phyloP scores from a whole-genome alignment of 2,329 filamentous ascomycete genomes.

The Didymella segeticola region DNA sequence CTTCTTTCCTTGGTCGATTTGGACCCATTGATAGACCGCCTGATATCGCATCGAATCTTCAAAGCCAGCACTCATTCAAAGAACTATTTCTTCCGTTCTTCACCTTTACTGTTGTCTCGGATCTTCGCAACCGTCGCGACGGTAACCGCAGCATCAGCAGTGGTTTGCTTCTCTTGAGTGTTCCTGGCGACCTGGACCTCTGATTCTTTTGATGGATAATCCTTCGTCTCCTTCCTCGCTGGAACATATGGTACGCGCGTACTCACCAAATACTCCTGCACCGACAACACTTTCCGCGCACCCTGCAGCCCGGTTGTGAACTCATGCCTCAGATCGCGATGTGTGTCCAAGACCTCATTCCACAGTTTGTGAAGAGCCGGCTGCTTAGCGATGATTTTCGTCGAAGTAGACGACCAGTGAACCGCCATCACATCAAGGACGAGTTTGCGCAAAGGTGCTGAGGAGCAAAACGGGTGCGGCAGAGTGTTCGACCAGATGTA shows the following conservation, averaged over 20 bases:
- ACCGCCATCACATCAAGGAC: slow-evolving; percentile 18
- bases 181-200: neutral
- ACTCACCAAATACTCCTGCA: slow-evolving; percentile 13
- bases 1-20: too few species aligned
- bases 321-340: slow-evolving; percentile 15
- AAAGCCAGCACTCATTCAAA: too few species aligned
- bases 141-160: neutral
- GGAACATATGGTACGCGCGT: neutral
- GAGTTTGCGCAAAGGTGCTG: slow-evolving; percentile 14
- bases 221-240: neutral
- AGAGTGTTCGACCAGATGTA: slow-evolving; percentile 15
- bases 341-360: slow-evolving; percentile 18
- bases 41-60: too few species aligned
- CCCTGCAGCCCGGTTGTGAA: slow-evolving; percentile 26
- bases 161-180: too few species aligned
- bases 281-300: neutral
- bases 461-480: neutral
- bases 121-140: neutral
- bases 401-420: slow-evolving; percentile 16
- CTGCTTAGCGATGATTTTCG: slow-evolving; percentile 3
- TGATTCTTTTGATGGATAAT: too few species aligned
- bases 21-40: too few species aligned
- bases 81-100: too few species aligned
- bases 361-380: slow-evolving; percentile 12
- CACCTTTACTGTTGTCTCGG: too few species aligned